Evolutionary conservation across 1,284 basidiomycete species (phyloP).

Genomic region (Lignosus rhinocerotis): DNA sequence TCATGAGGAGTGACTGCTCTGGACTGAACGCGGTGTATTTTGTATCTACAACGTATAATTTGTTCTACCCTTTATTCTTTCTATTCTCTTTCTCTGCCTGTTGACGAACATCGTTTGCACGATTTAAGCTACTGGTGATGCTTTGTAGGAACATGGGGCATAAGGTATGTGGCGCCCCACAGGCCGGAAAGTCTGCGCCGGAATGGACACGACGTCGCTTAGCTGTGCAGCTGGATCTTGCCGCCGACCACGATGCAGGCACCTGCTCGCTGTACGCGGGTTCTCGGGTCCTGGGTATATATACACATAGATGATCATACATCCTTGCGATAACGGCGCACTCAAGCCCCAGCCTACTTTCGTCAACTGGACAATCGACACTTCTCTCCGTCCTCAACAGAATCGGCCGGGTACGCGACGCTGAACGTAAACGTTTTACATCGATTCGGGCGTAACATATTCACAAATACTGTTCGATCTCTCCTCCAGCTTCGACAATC

Average conservation of each 20-base stretch:
- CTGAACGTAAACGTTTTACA: neutral
- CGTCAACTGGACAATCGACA: slow-evolving; percentile 4
- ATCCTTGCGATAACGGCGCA: slow-evolving; percentile 18
- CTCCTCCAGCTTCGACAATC: neutral
- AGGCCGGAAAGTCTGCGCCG: neutral
- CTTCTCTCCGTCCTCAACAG: neutral
- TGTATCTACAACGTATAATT: slow-evolving; percentile 17
- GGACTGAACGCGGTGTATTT: slow-evolving; percentile 14
- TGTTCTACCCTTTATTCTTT: slow-evolving; percentile 4
- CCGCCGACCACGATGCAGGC: slow-evolving; percentile 27
- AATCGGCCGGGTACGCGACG: neutral
- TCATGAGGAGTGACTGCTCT: slow-evolving; percentile 37
- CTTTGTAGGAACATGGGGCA: neutral
- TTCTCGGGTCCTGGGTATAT: slow-evolving; percentile 20
- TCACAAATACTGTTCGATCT: too few species aligned
- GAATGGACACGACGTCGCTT: slow-evolving; percentile 16
- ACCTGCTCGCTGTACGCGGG: slow-evolving; percentile 10
- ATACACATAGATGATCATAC: slow-evolving; percentile 20
- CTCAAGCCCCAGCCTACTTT: slow-evolving; percentile 10
- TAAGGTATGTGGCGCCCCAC: neutral
- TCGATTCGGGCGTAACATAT: neutral
- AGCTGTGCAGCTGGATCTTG: slow-evolving; percentile 25
- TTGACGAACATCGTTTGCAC: neutral
- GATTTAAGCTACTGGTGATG: too few species aligned
- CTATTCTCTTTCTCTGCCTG: neutral